phyloP scores from a whole-genome alignment of 148 eudicot species.

The Heliamphora exappendiculata region DNA sequence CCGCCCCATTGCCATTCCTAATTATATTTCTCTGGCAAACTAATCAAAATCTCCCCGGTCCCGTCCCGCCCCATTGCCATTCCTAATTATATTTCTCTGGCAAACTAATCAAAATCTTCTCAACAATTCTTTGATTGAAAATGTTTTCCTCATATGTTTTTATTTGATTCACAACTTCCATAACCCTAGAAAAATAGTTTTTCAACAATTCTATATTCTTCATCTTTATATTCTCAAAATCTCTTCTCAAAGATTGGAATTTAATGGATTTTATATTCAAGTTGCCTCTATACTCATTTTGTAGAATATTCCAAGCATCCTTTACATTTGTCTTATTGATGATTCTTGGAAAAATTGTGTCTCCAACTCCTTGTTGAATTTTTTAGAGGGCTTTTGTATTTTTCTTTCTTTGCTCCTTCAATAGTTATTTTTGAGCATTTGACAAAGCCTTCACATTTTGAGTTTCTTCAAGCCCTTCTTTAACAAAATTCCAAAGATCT shows the following conservation, averaged over 20 bases:
- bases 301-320: constrained; percentile 8
- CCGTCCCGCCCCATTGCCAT: too few relatives aligned
- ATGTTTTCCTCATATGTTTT: neutral
- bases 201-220: neutral
- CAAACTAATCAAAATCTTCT: too few relatives aligned
- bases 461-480: neutral
- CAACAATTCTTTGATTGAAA: constrained; percentile 1
- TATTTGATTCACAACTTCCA: too few relatives aligned
- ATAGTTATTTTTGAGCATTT: neutral
- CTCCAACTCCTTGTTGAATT: neutral
- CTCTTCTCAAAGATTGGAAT: neutral
- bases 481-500: neutral
- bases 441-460: neutral
- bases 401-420: neutral
- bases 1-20: too few relatives aligned
- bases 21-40: too few relatives aligned
- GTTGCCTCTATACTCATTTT: neutral
- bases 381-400: neutral
- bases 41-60: too few relatives aligned
- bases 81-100: too few relatives aligned
- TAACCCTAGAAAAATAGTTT: too few relatives aligned
- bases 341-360: neutral
- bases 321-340: neutral
- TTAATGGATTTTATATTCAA: neutral
- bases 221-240: constrained; percentile 10